Evolutionary conservation across 441 rosid genomes (phyloP).

Genomic region (Pelargonium australe): DNA sequence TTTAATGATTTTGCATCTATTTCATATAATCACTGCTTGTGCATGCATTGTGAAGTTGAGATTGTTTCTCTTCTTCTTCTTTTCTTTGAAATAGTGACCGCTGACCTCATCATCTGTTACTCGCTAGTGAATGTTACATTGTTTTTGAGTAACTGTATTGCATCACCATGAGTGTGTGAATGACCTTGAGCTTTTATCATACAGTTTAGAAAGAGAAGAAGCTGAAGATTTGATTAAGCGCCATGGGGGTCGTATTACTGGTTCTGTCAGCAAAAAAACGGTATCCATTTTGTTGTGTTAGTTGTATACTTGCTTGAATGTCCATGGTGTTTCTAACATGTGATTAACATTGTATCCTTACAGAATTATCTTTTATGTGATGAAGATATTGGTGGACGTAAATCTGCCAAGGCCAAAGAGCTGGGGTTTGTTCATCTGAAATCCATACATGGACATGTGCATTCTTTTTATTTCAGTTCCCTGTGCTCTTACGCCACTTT

Average conservation of each 20-base stretch:
- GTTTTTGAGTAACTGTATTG: neutral
- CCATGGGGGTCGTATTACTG: constrained; percentile 86
- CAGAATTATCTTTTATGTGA: constrained; percentile 95
- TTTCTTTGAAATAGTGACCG: constrained; percentile 3
- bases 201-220: constrained; percentile 96
- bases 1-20: neutral
- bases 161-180: constrained; percentile 3
- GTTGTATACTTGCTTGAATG: constrained; percentile 17
- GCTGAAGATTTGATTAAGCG: constrained; percentile 93
- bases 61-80: neutral
- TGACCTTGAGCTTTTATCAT: constrained; percentile 19
- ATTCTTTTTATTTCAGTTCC: constrained; percentile 16
- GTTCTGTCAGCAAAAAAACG: constrained; percentile 97
- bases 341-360: constrained; percentile 30
- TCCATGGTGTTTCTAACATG: constrained; percentile 15
- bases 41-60: constrained; percentile 12
- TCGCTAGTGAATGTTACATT: constrained; percentile 9
- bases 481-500: constrained; percentile 15
- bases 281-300: constrained; percentile 26
- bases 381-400: constrained; percentile 85
- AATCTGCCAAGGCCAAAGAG: constrained; percentile 86
- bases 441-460: constrained; percentile 4
- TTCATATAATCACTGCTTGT: neutral
- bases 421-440: constrained; percentile 55
- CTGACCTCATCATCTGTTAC: constrained; percentile 1